Evolutionary conservation across 495 filamentous ascomycete genomes (phyloP).

Genomic region (Tuber microsphaerosporum): DNA sequence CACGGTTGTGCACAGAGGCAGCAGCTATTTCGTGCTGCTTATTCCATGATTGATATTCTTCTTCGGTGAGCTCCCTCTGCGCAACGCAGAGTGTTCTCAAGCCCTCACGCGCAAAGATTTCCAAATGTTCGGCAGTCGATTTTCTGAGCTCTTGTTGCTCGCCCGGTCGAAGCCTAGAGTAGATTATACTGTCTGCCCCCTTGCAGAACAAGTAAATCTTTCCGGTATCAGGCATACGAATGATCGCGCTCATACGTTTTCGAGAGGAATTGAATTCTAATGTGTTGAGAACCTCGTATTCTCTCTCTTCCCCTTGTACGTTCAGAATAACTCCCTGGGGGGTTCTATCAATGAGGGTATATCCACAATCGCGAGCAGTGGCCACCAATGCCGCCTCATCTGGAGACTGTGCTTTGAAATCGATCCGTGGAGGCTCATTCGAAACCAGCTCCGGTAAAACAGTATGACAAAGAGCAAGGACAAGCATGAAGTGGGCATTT

Average conservation of each 20-base stretch:
- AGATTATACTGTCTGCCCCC: slow-evolving; percentile 95
- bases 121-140: slow-evolving; percentile 84
- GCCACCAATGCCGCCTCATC: slow-evolving; percentile 94
- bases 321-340: slow-evolving; percentile 75
- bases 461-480: slow-evolving; percentile 88
- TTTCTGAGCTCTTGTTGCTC: slow-evolving; percentile 77
- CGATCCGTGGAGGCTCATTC: slow-evolving; percentile 79
- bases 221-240: slow-evolving; percentile 83
- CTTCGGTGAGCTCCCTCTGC: slow-evolving; percentile 70
- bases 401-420: slow-evolving; percentile 95
- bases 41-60: slow-evolving; percentile 81
- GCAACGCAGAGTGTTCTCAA: slow-evolving; percentile 92
- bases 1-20: slow-evolving; percentile 72
- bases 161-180: slow-evolving; percentile 77
- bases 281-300: slow-evolving; percentile 84
- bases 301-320: slow-evolving; percentile 72
- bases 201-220: slow-evolving; percentile 93
- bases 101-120: slow-evolving; percentile 93
- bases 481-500: slow-evolving; percentile 87
- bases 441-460: slow-evolving; percentile 87
- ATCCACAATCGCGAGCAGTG: slow-evolving; percentile 91
- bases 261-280: slow-evolving; percentile 96
- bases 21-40: slow-evolving; percentile 82
- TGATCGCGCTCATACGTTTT: slow-evolving; percentile 97
- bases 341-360: slow-evolving; percentile 80